Evolutionary conservation across 176 grass and related monocot species (phyloP), one percentile per base, ranked within the genome.

Genomic region (Musa itinerans): DNA sequence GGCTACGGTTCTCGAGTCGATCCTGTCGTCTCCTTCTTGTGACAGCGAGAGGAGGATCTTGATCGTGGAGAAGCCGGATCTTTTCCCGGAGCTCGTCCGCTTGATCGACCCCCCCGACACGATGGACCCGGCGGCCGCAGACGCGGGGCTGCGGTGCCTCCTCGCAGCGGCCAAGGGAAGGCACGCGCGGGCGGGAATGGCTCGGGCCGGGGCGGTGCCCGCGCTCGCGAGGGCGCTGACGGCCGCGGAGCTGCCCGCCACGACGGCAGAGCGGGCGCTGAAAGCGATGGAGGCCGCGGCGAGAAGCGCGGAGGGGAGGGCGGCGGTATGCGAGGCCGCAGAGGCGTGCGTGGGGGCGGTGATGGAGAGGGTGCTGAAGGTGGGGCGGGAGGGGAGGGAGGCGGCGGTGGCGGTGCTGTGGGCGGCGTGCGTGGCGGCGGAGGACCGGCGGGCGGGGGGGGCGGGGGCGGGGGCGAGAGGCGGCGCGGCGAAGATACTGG

Each of bases 331-430:
- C 12, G 48, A 27, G 3, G 84, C 84, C 63, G 85, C 87, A 23
- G 84, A 82, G 2, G 83, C 76, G 76, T 78, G 92, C 9, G 80
- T 83, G 1, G 87, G 80, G 0, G 89, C 87, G 4, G 77, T 97
- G 53, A 89, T 90, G 83, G 83, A 79, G 25, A 68, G 81, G 76
- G 85, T 97, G 83, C 81, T 88, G 75, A 87, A 86, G 74, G 90
- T 97, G 19, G 90, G 87, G 3, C 78, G 74, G 53, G 78, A 75
- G 59, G 87, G 90, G 0, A 83, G 87, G 51, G 93, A 97, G 67
- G 83, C 87, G 17, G 93, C 93, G 19, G 93, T 97, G 82, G 85
- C 82, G 56, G 83, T 81, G 65, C 87, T 97, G 20, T 97, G 93
- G 93, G 74, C 79, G 55, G 56, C 66, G 8, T 97, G 81, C 79